These are phyloP conservation scores for Aureobasidium sp. DNA, from an alignment of 2,329 filamentous ascomycete genomes.

Conservation along the genomic window DNA sequence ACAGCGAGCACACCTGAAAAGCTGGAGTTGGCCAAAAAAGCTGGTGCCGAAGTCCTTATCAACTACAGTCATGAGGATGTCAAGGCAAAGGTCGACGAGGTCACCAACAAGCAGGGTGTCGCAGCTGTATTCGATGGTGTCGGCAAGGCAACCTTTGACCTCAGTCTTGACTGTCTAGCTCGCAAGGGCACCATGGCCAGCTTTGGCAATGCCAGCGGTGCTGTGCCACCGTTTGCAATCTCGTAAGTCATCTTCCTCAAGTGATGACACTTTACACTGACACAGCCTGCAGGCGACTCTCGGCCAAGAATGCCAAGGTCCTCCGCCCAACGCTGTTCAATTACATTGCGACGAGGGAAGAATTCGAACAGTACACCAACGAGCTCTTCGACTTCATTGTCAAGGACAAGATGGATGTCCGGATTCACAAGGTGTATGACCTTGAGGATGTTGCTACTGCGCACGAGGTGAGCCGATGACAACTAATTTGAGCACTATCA, in stretches of 20 bases:
- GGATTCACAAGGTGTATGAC: conserved; percentile 70
- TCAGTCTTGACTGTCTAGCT: conserved; percentile 64
- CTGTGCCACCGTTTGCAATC: conserved; percentile 63
- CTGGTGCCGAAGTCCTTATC: conserved; percentile 66
- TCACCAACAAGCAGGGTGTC: conserved; percentile 66
- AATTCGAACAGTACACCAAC: conserved; percentile 61
- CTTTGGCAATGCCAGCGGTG: conserved; percentile 76
- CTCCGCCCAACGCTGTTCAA: conserved; percentile 66
- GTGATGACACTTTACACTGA: conserved; percentile 16
- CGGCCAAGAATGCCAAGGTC: conserved; percentile 69
- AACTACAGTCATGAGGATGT: conserved; percentile 59
- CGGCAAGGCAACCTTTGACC: conserved; percentile 77
- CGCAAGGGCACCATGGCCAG: conserved; percentile 70
- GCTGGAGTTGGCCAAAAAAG: conserved; percentile 58
- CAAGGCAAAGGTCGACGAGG: conserved; percentile 54
- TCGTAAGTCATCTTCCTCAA: conserved; percentile 45
- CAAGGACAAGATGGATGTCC: conserved; percentile 62
- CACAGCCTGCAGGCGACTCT: conserved; percentile 42
- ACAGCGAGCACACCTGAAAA: conserved; percentile 71
- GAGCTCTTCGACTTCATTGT: conserved; percentile 69
- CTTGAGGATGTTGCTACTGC: conserved; percentile 65
- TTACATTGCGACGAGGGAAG: conserved; percentile 63
- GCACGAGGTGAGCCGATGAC: conserved; percentile 45
- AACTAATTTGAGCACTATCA: background rate
- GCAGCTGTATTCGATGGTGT: conserved; percentile 80